Evolutionary conservation across 225 moss, liverwort and hornwort species (phyloP).

Genomic region (Antitrichia curtipendula): DNA sequence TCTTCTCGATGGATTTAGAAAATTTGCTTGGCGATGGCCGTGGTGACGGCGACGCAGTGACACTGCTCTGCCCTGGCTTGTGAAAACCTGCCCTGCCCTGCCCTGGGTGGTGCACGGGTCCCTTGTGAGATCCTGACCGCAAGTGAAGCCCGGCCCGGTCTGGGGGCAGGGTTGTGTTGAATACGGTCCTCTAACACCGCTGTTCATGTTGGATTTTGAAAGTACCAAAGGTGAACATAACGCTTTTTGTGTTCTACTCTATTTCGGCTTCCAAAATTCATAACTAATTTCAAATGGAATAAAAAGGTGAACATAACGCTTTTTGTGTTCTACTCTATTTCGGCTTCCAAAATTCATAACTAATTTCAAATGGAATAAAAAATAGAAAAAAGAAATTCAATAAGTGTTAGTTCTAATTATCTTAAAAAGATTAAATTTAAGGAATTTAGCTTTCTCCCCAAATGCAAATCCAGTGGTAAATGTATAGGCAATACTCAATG

Average conservation of each 20-base stretch:
- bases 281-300: background rate
- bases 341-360: too few relatives aligned
- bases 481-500: fast-evolving
- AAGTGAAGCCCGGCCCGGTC: background rate
- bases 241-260: fast-evolving
- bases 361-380: background rate
- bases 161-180: background rate
- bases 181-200: background rate
- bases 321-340: background rate
- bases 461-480: background rate
- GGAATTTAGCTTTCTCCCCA: fast-evolving
- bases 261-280: background rate
- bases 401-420: background rate
- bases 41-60: background rate
- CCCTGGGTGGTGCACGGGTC: background rate
- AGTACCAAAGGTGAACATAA: background rate
- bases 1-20: background rate
- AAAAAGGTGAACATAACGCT: background rate
- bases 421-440: background rate
- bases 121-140: background rate
- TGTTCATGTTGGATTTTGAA: background rate
- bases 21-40: background rate
- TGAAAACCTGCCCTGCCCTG: background rate
- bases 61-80: background rate
- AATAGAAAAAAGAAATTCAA: fast-evolving